Evolutionary conservation across 176 grass and related monocot genomes (phyloP).

Genomic region (Areca catechu): DNA sequence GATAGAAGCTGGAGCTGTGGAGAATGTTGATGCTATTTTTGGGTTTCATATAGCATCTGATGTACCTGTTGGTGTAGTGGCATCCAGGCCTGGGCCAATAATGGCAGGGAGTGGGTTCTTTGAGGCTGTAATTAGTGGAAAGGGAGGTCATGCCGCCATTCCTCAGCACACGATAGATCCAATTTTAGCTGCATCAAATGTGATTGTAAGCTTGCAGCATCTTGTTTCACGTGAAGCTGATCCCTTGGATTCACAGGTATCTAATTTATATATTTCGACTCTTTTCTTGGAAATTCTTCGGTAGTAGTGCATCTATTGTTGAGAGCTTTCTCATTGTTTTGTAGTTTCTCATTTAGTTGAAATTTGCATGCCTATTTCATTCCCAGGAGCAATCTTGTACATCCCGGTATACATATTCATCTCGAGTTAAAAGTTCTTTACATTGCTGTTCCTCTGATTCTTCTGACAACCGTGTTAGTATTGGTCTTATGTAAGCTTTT

Average conservation of each 20-base stretch:
- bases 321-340: too few relatives aligned
- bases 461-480: too few relatives aligned
- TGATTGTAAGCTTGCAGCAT: constrained; percentile 89
- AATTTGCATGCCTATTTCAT: too few relatives aligned
- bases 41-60: constrained; percentile 48
- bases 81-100: constrained; percentile 58
- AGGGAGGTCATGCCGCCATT: constrained; percentile 90
- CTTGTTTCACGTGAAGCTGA: constrained; percentile 95
- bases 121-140: constrained; percentile 89
- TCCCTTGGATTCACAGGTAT: constrained; percentile 92
- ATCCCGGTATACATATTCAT: too few relatives aligned
- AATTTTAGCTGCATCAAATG: constrained; percentile 90
- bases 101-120: constrained; percentile 89
- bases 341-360: too few relatives aligned
- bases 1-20: constrained; percentile 59
- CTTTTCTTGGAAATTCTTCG: too few relatives aligned
- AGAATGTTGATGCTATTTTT: constrained; percentile 83
- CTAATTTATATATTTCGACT: not conserved
- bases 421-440: too few relatives aligned
- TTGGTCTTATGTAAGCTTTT: not conserved
- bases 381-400: too few relatives aligned
- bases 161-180: constrained; percentile 97
- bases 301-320: too few relatives aligned
- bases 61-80: constrained; percentile 50
- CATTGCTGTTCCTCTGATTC: too few relatives aligned